Conservation (phyloP, 2,329 filamentous ascomycete genomes). For the Sporothrix pseudoabietina region DNA sequence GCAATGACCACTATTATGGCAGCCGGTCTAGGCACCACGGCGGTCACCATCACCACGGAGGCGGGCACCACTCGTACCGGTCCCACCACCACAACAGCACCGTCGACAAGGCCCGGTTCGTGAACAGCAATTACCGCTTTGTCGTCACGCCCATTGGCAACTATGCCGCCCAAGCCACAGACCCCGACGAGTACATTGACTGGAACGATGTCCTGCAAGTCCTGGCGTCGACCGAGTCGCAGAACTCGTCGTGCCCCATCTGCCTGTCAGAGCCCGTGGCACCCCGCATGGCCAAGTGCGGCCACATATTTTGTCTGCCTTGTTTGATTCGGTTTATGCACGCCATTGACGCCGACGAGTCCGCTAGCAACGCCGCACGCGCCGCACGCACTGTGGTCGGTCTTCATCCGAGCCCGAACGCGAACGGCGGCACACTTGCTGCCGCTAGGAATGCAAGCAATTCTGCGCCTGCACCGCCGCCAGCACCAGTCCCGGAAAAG, state of each 20-base stretch:
- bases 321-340: slow-evolving; percentile 97
- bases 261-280: slow-evolving; percentile 91
- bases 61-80: slow-evolving; percentile 56
- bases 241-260: slow-evolving; percentile 87
- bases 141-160: slow-evolving; percentile 81
- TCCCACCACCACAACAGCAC: slow-evolving; percentile 76
- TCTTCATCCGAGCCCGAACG: slow-evolving; percentile 52
- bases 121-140: slow-evolving; percentile 97
- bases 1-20: slow-evolving; percentile 16
- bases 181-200: slow-evolving; percentile 86
- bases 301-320: slow-evolving; percentile 93
- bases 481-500: slow-evolving; percentile 8
- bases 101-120: slow-evolving; percentile 83
- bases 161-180: slow-evolving; percentile 77
- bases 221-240: slow-evolving; percentile 84
- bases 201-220: slow-evolving; percentile 92
- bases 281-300: slow-evolving; percentile 94
- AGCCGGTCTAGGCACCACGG: slow-evolving; percentile 45
- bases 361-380: neutral
- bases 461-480: neutral
- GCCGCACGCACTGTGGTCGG: neutral
- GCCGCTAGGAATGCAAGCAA: slow-evolving; percentile 13
- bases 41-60: slow-evolving; percentile 45
- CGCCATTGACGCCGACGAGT: slow-evolving; percentile 69
- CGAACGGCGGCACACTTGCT: slow-evolving; percentile 46